Conservation (phyloP, 805 yeast genomes). For the Candida krabiensis region DNA sequence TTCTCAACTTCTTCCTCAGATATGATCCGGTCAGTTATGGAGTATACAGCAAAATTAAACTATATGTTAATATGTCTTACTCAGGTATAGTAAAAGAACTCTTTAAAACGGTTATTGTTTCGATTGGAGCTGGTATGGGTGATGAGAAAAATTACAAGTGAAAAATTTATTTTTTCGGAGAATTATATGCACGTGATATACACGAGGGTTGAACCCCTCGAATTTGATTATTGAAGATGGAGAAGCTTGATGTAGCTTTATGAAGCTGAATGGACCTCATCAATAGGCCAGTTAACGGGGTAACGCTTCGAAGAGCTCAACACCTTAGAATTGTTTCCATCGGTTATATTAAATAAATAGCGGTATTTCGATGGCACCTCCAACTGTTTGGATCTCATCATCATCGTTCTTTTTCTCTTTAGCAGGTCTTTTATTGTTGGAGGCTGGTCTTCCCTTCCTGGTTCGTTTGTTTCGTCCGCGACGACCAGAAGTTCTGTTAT, state of each 20-base stretch:
- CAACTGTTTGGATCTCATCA: conserved; percentile 39
- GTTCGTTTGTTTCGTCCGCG: conserved; percentile 3
- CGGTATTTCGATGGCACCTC: conserved; percentile 47
- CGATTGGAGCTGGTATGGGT: too few species aligned
- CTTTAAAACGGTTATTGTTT: too few species aligned
- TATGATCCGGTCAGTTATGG: conserved; percentile 36
- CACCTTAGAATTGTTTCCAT: too few species aligned
- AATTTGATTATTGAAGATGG: too few species aligned
- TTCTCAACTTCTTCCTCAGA: conserved; percentile 42
- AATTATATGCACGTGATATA: conserved; percentile 4
- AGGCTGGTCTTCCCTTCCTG: conserved; percentile 7
- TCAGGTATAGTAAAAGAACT: too few species aligned
- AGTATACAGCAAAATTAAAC: conserved; percentile 4
- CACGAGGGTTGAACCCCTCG: conserved; percentile 4
- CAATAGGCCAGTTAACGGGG: neutral
- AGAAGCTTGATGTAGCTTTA: neutral
- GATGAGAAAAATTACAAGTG: too few species aligned
- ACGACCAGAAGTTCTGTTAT: conserved; percentile 1
- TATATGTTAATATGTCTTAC: too few species aligned
- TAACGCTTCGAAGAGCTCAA: too few species aligned
- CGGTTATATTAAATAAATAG: conserved; percentile 34
- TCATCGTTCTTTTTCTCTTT: conserved; percentile 24
- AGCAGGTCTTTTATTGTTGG: conserved; percentile 11
- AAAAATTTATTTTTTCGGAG: too few species aligned
- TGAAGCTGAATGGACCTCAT: conserved; percentile 1